Percentiles rank a stretch among this genome's conserved stretches.
These are phyloP conservation scores for Bondarzewia mesenterica DNA, from an alignment of 1,284 basidiomycete species.

Conservation along the genomic window DNA sequence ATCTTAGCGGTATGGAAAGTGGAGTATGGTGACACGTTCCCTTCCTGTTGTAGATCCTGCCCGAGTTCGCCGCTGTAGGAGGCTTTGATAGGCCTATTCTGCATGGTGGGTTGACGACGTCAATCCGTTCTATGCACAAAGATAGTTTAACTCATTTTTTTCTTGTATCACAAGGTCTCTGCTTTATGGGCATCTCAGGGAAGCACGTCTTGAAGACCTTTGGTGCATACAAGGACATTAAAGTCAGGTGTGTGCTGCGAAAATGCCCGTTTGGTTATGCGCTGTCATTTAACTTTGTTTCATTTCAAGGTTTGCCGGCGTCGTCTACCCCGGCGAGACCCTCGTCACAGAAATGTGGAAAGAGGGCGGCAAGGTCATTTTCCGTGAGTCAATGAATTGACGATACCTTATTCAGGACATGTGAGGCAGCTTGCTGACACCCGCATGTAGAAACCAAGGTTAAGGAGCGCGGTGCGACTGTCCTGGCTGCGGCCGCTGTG, in stretches of 20 bases:
- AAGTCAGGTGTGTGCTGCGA: conserved; percentile 71
- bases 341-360: conserved; percentile 97
- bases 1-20: neutral
- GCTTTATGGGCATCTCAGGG: conserved; percentile 90
- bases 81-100: conserved; percentile 91
- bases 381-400: conserved; percentile 73
- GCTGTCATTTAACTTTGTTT: neutral
- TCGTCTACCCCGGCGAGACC: conserved; percentile 94
- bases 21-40: neutral
- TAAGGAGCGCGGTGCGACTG: conserved; percentile 67
- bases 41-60: conserved; percentile 61
- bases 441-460: conserved; percentile 61
- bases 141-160: neutral
- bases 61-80: conserved; percentile 89
- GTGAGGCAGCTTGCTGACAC: neutral
- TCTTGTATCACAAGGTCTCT: conserved; percentile 58
- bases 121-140: too few relatives aligned
- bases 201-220: conserved; percentile 89
- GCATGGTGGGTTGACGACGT: conserved; percentile 38
- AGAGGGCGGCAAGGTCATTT: conserved; percentile 87
- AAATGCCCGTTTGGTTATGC: neutral
- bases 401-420: conserved; percentile 5
- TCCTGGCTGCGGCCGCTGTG: conserved; percentile 69
- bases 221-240: conserved; percentile 88
- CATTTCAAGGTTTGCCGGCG: conserved; percentile 67